Base-by-base conservation (phyloP, 106 monocot species). In the Acanthochlamys bracteata region DNA sequence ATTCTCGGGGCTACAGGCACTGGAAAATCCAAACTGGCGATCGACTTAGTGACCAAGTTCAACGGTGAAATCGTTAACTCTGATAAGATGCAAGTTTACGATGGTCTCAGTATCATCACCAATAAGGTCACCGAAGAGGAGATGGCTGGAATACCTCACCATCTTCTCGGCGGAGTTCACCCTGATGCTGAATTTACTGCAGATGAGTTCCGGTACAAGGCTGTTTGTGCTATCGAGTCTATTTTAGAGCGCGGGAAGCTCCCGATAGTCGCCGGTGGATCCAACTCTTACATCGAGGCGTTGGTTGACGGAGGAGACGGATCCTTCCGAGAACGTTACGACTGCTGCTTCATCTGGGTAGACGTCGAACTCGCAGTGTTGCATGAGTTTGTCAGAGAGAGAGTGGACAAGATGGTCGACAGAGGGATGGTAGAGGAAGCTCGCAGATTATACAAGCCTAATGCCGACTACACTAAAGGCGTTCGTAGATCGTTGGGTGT, bases 81-180 rank as follows among this genome's bases (percentile, higher is more conserved):
- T 16, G 88, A 89, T 80, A 89, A 89, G 57, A 89, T 89, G 63
- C 88, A 89, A 43, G 74, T 89, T 9, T 75, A 89, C 73, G 57
- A 61, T 23, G 88, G 83, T 66, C 88, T 88, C 46, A 27, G 69
- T 43, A 42, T 83, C 7, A 68, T 78, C 25, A 81, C 84, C 49
- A 89, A 89, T 71, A 89, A 89, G 72, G 80, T 84, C 41, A 89
- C 84, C 4, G 20, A 19, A 11, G 75, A 72, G 16, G 88, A 89
- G 42, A 41, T 53, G 51, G 73, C 68, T 54, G 84, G 72, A 70
- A 21, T 84, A 9, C 73, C 68, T 11, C 88, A 89, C 78, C 88
- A 89, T 75, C 81, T 89, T 56, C 61, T 84, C 39, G 78, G 78
- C n/a, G 66, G 66, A 20, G 25, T 89, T 47, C 61, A 63, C 33